phyloP scores from a whole-genome alignment of 2,329 filamentous ascomycete genomes.

The Nigrospora sphaerica region DNA sequence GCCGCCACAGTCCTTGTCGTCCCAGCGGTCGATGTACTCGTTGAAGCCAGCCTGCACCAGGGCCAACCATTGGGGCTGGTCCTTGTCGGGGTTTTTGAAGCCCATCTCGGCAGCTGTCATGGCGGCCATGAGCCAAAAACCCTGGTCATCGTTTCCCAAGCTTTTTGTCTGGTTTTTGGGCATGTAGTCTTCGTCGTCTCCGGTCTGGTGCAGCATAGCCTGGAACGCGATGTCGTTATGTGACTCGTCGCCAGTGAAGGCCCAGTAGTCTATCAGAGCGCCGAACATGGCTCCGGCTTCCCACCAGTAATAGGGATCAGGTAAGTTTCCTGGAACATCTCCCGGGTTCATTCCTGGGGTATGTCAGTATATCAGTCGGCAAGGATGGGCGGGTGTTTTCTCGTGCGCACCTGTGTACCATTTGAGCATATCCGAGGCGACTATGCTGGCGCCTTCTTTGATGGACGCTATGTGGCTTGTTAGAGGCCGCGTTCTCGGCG shows the following conservation, averaged over 20 bases:
- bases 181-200: constrained; percentile 56
- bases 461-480: constrained; percentile 1
- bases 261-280: constrained; percentile 66
- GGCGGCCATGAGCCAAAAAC: constrained; percentile 80
- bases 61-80: constrained; percentile 67
- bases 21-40: constrained; percentile 66
- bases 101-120: constrained; percentile 73
- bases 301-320: constrained; percentile 67
- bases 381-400: neutral
- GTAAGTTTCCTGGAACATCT: constrained; percentile 50
- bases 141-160: constrained; percentile 68
- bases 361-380: neutral
- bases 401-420: constrained; percentile 31
- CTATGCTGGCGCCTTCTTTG: constrained; percentile 31
- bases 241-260: constrained; percentile 56
- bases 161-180: constrained; percentile 56
- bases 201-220: constrained; percentile 54
- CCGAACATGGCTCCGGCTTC: constrained; percentile 67
- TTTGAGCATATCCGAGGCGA: constrained; percentile 39
- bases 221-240: constrained; percentile 56
- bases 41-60: constrained; percentile 76
- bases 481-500: neutral
- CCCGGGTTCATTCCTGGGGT: constrained; percentile 48
- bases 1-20: constrained; percentile 57
- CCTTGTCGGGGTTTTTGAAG: constrained; percentile 59